phyloP scores from a whole-genome alignment of 2,329 filamentous ascomycete genomes.

The Pseudovirgaria hyperparasitica region DNA sequence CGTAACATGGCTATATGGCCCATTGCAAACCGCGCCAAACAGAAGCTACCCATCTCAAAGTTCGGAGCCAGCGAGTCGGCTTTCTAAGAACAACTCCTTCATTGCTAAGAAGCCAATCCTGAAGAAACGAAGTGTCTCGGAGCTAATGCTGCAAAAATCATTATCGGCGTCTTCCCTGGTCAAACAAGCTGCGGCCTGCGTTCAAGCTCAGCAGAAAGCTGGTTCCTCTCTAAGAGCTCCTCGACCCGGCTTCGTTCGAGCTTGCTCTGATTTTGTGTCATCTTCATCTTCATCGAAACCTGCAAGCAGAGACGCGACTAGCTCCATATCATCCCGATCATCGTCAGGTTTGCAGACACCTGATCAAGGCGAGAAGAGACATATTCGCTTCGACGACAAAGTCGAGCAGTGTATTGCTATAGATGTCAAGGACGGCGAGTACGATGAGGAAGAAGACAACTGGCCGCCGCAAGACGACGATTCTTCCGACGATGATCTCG shows the following conservation, averaged over 20 bases:
- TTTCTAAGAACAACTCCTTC: slow-evolving; percentile 55
- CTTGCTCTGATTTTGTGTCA: slow-evolving; percentile 56
- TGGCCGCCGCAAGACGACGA: slow-evolving; percentile 32
- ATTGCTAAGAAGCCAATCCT: slow-evolving; percentile 80
- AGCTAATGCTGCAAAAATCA: slow-evolving; percentile 84
- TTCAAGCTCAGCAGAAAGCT: slow-evolving; percentile 66
- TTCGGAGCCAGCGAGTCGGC: slow-evolving; percentile 38
- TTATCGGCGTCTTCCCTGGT: slow-evolving; percentile 78
- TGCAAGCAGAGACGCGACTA: slow-evolving; percentile 49
- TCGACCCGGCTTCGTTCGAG: slow-evolving; percentile 45
- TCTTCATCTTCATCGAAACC: slow-evolving; percentile 51
- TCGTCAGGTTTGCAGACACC: slow-evolving; percentile 61
- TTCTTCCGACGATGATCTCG: slow-evolving; percentile 58
- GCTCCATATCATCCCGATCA: slow-evolving; percentile 51
- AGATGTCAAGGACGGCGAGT: slow-evolving; percentile 69
- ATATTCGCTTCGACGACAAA: slow-evolving; percentile 94
- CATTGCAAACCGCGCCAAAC: slow-evolving; percentile 61
- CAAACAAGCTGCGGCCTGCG: slow-evolving; percentile 76
- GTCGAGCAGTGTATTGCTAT: slow-evolving; percentile 94
- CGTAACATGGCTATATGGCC: slow-evolving; percentile 94
- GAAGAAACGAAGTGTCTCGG: slow-evolving; percentile 93
- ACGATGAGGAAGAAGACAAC: slow-evolving; percentile 44
- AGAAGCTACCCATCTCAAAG: slow-evolving; percentile 36
- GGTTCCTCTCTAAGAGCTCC: slow-evolving; percentile 31
- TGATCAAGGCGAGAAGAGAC: slow-evolving; percentile 52